Evolutionary conservation across 306 rosid genomes (phyloP).

Genomic region (Cicer judaicum): DNA sequence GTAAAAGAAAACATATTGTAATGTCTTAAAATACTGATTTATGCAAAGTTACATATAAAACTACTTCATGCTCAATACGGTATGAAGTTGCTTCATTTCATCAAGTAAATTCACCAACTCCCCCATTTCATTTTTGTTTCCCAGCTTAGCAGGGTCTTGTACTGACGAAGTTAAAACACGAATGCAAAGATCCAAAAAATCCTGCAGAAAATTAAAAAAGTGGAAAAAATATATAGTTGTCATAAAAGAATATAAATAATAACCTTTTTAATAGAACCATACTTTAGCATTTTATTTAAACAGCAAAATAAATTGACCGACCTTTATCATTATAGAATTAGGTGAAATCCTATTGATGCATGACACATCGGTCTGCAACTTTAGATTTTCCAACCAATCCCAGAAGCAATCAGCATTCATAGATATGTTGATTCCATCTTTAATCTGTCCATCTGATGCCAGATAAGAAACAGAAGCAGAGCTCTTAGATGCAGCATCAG

Average conservation of each 20-base stretch:
- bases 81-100: conserved; percentile 45
- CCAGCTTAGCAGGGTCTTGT: conserved; percentile 1
- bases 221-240: background rate
- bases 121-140: background rate
- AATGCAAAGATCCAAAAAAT: conserved; percentile 1
- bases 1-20: background rate
- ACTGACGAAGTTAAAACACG: background rate
- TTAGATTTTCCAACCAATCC: conserved; percentile 37
- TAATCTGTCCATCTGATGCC: background rate
- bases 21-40: background rate
- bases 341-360: background rate
- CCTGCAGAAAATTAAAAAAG: conserved; percentile 8
- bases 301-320: background rate
- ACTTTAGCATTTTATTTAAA: background rate
- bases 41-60: background rate
- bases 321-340: conserved; percentile 41
- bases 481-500: background rate
- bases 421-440: background rate
- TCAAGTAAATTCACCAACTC: conserved; percentile 34
- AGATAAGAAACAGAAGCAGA: background rate
- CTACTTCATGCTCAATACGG: conserved; percentile 44
- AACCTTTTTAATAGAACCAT: background rate
- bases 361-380: background rate
- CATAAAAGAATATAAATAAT: background rate
- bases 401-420: conserved; percentile 20